Base-by-base conservation (phyloP, 139 green algal genomes). In the Spirogloea muscicola region DNA sequence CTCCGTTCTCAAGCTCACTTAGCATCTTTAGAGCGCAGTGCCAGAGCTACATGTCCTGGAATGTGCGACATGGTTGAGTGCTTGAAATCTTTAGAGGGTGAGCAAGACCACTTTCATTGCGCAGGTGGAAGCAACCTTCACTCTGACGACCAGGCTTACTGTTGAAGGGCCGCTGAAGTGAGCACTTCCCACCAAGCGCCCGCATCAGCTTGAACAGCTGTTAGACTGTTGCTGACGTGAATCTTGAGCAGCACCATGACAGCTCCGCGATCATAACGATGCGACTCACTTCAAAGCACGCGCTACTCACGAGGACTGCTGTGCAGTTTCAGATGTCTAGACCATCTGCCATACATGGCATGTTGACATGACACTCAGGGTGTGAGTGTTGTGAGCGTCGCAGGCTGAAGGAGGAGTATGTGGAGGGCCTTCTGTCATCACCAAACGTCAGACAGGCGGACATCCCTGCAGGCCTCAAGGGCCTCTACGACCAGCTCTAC, bases 381-480 rank as follows among this genome's bases (percentile, higher is more conserved):
- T 21, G 13, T 60, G 16, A 7, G 13, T 27, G 10, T 37, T 16
- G 3, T 3, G 6, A 27, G 18, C 27, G 2, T 27, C 27, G 16
- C 65, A 72, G 69, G 34, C 64, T 77, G 18, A 77, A 72, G 36
- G 69, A 77, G 36, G 69, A 77, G 61, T 77, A 76, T 10, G 58
- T 44, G 3, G 69, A 77, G 42, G 69, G 60, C 3, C 59, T 73
- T n/a, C 29, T 77, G 69, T 58, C 58, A 5, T 57, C 61, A 6
- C 69, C 69, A 25, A 36, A 37, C 13, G 59, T 77, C n/a, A 18
- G 29, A n/a, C 59, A 77, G 27, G 69, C n/a, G 27, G 76, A 39
- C 61, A 42, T 73, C 37, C 69, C 69, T 3, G 34, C 58, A 37
- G 18, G n/a, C 3, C 18, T 77, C 36, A 77, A 77, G 10, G 58